Evolutionary conservation across 78 protist genomes (phyloP), one percentile per base, ranked within the genome.

Genomic region (Dictyostelium intermedium): DNA sequence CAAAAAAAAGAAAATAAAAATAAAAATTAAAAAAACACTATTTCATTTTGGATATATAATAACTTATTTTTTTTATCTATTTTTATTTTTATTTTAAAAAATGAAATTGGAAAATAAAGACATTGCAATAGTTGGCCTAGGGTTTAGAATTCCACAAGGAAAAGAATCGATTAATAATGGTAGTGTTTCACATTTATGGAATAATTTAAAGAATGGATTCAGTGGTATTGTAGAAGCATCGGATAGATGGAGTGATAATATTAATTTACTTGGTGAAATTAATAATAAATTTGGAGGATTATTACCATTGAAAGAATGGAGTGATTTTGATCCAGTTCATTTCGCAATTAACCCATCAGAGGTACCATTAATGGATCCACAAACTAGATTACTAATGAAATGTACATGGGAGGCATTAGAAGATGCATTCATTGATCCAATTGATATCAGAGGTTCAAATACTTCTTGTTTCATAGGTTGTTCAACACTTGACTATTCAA

Each of bases 321-420:
- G 20, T 13, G 20, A 25, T 13, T 91, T 95, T 84, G 98, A 97
- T 91, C 76, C 80, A 60, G 27, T 86, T 60, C 25, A 37, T 32
- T 97, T 83, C 45, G 91, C 70, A 27, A 47, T 97, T 0, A 23
- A 86, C 5, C 95, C 92, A 23, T 74, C 25, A 14, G 98, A 97
- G n/a, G 91, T 95, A 5, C 10, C 5, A 1, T 11, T 18, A 27
- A 70, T 96, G 39, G 98, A 97, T 69, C 98, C 98, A 27, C 97
- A 96, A 82, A 97, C 95, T 47, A 72, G 98, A 14, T 10, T 97
- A 2, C 35, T 87, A 5, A 79, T 96, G 25, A 97, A 70, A 9
- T 30, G 39, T 61, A 39, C 91, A 25, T 78, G 80, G 72, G 96
- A 92, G 13, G 96, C 96, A 9, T 45, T 92, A 35, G 91, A 92